These are phyloP conservation scores for Senna siamea DNA, from an alignment of 306 rosid genomes.

Conservation along the genomic window DNA sequence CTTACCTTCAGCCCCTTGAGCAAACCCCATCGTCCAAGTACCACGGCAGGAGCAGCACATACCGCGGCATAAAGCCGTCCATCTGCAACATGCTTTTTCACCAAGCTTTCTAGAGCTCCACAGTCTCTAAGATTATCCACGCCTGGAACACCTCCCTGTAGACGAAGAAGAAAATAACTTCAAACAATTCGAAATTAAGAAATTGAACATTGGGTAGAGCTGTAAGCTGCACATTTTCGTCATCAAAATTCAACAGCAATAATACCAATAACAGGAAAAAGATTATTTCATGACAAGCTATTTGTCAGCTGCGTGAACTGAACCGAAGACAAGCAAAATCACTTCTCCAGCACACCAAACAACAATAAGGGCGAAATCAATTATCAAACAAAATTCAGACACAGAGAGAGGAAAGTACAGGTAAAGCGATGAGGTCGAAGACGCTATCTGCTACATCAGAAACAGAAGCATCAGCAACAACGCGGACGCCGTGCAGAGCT, in stretches of 20 bases:
- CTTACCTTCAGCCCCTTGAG: conserved; percentile 77
- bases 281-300: neutral
- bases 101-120: conserved; percentile 56
- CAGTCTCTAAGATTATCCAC: conserved; percentile 62
- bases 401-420: conserved; percentile 50
- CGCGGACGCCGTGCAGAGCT: conserved; percentile 72
- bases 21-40: conserved; percentile 87
- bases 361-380: neutral
- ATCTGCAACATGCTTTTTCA: conserved; percentile 73
- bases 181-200: conserved; percentile 5
- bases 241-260: neutral
- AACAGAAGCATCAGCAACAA: conserved; percentile 73
- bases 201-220: neutral
- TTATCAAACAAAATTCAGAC: neutral
- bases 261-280: neutral
- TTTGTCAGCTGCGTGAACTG: neutral
- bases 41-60: conserved; percentile 95
- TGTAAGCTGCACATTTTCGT: neutral
- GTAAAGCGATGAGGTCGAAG: conserved; percentile 85
- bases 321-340: neutral
- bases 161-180: conserved; percentile 16
- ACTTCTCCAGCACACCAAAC: conserved; percentile 3
- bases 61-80: conserved; percentile 83
- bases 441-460: conserved; percentile 52
- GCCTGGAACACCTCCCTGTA: conserved; percentile 91